Evolutionary conservation across 768 basidiomycete genomes (phyloP).

Genomic region (Hygrocybe coccinea): DNA sequence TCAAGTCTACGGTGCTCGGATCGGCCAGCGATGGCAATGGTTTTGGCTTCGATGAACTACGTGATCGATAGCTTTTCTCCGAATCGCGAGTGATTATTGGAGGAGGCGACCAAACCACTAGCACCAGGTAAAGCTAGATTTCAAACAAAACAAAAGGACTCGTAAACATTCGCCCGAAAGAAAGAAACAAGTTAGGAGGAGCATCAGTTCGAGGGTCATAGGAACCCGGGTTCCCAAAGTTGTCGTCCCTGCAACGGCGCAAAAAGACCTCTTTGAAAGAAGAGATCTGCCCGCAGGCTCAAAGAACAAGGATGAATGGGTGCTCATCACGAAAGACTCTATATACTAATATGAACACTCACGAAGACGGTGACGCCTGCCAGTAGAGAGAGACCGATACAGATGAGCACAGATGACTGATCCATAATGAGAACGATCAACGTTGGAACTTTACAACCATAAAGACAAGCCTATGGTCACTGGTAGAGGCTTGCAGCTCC

Average conservation of each 20-base stretch:
- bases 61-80: slow-evolving; percentile 65
- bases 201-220: slow-evolving; percentile 35
- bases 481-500: no score
- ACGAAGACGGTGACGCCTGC: slow-evolving; percentile 32
- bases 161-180: slow-evolving; percentile 1
- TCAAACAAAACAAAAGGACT: slow-evolving; percentile 4
- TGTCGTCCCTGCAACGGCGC: slow-evolving; percentile 68
- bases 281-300: slow-evolving; percentile 56
- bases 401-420: slow-evolving; percentile 31
- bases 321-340: slow-evolving; percentile 46
- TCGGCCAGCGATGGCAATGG: slow-evolving; percentile 56
- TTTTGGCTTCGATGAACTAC: slow-evolving; percentile 49
- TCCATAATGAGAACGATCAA: slow-evolving; percentile 19
- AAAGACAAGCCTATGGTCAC: no score
- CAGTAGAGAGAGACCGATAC: slow-evolving; percentile 32
- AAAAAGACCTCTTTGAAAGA: slow-evolving; percentile 14
- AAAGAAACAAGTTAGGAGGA: not conserved
- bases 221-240: slow-evolving; percentile 43
- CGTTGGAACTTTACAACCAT: not conserved
- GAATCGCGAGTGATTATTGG: slow-evolving; percentile 58
- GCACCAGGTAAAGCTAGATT: slow-evolving; percentile 67
- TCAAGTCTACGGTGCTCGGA: slow-evolving; percentile 60
- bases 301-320: slow-evolving; percentile 90
- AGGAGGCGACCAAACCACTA: slow-evolving; percentile 71
- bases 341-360: slow-evolving; percentile 25